Conservation (phyloP, 2,329 filamentous ascomycete genomes). For the Keithomyces neogunnii region DNA sequence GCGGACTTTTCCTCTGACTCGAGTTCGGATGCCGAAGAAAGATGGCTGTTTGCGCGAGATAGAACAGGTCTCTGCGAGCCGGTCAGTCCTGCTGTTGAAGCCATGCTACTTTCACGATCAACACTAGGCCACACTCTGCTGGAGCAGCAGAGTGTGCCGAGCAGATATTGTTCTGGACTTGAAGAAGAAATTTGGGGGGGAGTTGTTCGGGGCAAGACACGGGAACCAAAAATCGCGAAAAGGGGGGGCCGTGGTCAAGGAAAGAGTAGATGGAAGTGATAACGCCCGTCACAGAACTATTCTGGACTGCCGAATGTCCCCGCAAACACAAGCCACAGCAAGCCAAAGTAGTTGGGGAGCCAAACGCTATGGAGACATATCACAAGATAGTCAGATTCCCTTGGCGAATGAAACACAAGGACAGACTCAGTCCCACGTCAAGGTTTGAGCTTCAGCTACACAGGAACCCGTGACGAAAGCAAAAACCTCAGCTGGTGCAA, state of each 20-base stretch:
- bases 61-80: slow-evolving; percentile 18
- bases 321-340: neutral
- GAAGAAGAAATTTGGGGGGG: neutral
- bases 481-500: neutral
- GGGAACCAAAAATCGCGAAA: neutral
- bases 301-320: too few relatives aligned
- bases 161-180: neutral
- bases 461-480: neutral
- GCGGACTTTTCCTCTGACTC: slow-evolving; percentile 30
- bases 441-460: neutral
- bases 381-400: too few relatives aligned
- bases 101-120: slow-evolving; percentile 12
- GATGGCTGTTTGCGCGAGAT: slow-evolving; percentile 15
- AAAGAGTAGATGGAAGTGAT: too few relatives aligned
- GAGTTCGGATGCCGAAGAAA: slow-evolving; percentile 35
- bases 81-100: slow-evolving; percentile 22
- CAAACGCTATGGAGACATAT: neutral
- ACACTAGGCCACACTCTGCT: neutral
- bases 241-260: too few relatives aligned
- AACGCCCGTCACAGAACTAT: too few relatives aligned
- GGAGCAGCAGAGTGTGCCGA: slow-evolving; percentile 1
- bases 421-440: neutral
- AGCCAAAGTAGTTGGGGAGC: neutral
- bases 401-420: neutral
- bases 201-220: too few relatives aligned